Base-by-base conservation (phyloP, 768 basidiomycete genomes). In the Boletus speciosus region DNA sequence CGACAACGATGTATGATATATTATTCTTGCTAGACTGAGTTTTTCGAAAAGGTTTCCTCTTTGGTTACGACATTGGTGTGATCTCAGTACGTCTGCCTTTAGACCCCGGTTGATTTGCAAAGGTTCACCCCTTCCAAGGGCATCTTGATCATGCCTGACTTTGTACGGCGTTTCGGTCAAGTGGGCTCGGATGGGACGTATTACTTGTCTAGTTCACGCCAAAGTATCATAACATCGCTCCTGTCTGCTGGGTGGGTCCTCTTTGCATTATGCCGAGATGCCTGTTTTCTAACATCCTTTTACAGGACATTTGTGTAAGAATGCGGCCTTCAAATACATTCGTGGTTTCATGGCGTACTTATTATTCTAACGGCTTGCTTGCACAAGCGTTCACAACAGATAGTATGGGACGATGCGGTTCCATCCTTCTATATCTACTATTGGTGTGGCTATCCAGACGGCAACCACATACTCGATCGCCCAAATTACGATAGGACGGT, bases 281-380 rank as follows among this genome's bases (percentile, higher is more conserved):
- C 15, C n/a, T n/a, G 8, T 27, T 34, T 8, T 32, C 5, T 36
- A 14, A 41, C 23, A 14, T 40, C 19, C 19, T 40, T 31, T 10
- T 39, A 9, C 35, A 61, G 55, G 41, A 61, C 55, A 1, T 61
- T 61, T 8, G 52, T 54, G 55, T 56, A 52, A 61, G 51, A 21
- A 9, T 29, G 15, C 34, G 1, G 16, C 3, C 25, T 9, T 0
- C 1, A 6, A 2, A 27, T 29, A 25, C 23, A 19, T 49, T 39
- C 32, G 1, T 27, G 25, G 8, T 35, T 56, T 61, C 35, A 55
- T 25, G 19, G 4, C 10, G 3, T 21, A 43, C 8, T 6, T 8
- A 4, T 48, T 15, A 23, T 23, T 35, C 6, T 16, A 81, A 80
- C 27, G 86, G 86, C 35, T 83, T 87, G 10, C 70, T 88, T 23